Base-by-base conservation (phyloP, 2,329 filamentous ascomycete genomes). In the Didymella exigua region DNA sequence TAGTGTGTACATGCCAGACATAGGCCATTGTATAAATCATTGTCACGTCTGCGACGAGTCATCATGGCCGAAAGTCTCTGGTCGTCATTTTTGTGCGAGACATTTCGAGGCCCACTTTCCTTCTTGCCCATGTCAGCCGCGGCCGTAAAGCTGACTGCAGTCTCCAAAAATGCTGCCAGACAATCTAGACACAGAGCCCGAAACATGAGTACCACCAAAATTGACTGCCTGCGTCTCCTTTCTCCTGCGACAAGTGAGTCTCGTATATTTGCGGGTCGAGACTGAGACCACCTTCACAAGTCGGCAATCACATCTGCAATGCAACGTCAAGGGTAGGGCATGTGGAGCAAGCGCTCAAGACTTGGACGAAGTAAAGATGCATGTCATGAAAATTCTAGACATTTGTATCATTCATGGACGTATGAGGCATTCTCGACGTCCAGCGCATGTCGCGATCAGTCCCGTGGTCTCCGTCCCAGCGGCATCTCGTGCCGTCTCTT, bases 1-100 rank as follows among this genome's bases (percentile, higher is more conserved):
- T 60, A 60, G 49, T 30, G 26, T 58, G 56, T 53, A 56, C 40
- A 40, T 47, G 46, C 46, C 46, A 31, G 21, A 47, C 24, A 50
- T 41, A 46, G 52, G 52, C 47, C 13, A 40, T 29, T 37, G 52
- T 50, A 55, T 50, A 47, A 37, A 50, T 46, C 14, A 31, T 26
- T 45, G 38, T 54, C 45, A 33, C 14, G 19, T 11, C 5, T 16
- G 18, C 11, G 30, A 31, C 24, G 24, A 37, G 23, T 14, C 24
- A 19, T 31, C 19, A n/a, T 16, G 16, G 11, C 4, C 13, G 5
- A 13, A n/a, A n/a, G n/a, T n/a, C n/a, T n/a, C n/a, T n/a, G n/a
- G n/a, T n/a, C n/a, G n/a, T n/a, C n/a, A n/a, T n/a, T n/a, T n/a
- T n/a, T n/a, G n/a, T 33, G 14, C 14, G 30, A 33, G 30, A 7